Percentiles rank a stretch among this genome's conserved stretches.
phyloP scores from a whole-genome alignment of 331 rosid genomes.

The Ulmus americana region DNA sequence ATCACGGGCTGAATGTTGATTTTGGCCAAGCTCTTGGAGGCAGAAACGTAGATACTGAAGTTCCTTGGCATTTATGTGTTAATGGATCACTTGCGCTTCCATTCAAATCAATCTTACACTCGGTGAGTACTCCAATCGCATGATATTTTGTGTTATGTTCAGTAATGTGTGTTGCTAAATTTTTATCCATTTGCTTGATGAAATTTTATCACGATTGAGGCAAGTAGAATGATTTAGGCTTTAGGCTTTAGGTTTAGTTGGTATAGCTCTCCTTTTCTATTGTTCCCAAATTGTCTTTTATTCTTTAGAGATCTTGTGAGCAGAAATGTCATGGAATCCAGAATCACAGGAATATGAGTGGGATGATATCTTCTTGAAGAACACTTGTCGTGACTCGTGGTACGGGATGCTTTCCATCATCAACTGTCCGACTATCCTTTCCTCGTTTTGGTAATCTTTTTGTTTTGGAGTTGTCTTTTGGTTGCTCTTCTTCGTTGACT shows the following conservation, averaged over 20 bases:
- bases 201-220: constrained; percentile 18
- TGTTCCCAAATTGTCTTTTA: background rate
- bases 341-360: background rate
- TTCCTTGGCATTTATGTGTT: constrained; percentile 1
- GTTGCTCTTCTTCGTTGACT: no score
- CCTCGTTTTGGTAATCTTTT: no score
- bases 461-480: no score
- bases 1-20: constrained; percentile 17
- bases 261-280: background rate
- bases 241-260: constrained; percentile 2
- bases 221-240: constrained; percentile 14
- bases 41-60: constrained; percentile 20
- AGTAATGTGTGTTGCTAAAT: constrained; percentile 5
- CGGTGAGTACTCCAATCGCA: constrained; percentile 16
- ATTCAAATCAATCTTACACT: background rate
- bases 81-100: background rate
- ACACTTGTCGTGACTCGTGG: no score
- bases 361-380: background rate
- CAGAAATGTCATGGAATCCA: no score
- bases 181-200: constrained; percentile 1
- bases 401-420: no score
- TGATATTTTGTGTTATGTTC: background rate
- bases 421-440: no score
- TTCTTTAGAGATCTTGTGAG: no score
- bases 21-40: constrained; percentile 23